Percentiles rank a stretch among this genome's conserved stretches.
Evolutionary conservation across 257 asterid genomes (phyloP).

Genomic region (Jacaranda copaia): DNA sequence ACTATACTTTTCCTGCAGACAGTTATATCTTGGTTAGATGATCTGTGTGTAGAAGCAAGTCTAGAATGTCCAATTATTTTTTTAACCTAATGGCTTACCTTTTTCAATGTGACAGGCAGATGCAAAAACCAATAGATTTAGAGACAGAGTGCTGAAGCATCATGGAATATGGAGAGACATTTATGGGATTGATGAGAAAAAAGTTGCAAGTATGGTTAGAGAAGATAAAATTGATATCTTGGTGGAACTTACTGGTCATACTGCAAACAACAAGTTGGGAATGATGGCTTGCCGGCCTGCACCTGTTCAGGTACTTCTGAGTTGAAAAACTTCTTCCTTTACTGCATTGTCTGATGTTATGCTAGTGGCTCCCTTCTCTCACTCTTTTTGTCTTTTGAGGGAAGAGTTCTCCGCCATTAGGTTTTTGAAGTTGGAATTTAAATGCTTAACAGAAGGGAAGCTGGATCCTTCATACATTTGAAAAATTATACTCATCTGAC

Average conservation of each 20-base stretch:
- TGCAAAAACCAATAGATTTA: constrained; percentile 89
- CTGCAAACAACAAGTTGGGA: constrained; percentile 99
- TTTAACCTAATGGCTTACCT: constrained; percentile 17
- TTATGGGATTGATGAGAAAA: constrained; percentile 93
- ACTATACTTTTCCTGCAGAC: neutral
- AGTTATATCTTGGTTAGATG: constrained; percentile 25
- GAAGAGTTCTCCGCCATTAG: constrained; percentile 7
- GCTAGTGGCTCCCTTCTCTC: constrained; percentile 8
- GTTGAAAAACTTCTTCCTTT: neutral
- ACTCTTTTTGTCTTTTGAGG: constrained; percentile 11
- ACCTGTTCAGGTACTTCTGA: constrained; percentile 85
- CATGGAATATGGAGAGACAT: constrained; percentile 96
- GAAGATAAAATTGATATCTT: constrained; percentile 94
- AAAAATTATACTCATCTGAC: neutral
- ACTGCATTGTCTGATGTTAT: constrained; percentile 9
- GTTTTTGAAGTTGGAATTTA: constrained; percentile 25
- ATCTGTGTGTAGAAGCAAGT: constrained; percentile 7
- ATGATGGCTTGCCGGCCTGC: constrained; percentile 99
- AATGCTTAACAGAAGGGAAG: constrained; percentile 17
- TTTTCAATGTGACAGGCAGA: constrained; percentile 76
- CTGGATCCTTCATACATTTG: neutral
- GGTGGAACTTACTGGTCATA: constrained; percentile 99
- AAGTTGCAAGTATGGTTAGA: constrained; percentile 87
- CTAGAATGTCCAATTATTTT: constrained; percentile 8
- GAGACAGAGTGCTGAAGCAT: constrained; percentile 84